Evolutionary conservation across 768 basidiomycete genomes (phyloP).

Genomic region (Lactifluus subvellereus): DNA sequence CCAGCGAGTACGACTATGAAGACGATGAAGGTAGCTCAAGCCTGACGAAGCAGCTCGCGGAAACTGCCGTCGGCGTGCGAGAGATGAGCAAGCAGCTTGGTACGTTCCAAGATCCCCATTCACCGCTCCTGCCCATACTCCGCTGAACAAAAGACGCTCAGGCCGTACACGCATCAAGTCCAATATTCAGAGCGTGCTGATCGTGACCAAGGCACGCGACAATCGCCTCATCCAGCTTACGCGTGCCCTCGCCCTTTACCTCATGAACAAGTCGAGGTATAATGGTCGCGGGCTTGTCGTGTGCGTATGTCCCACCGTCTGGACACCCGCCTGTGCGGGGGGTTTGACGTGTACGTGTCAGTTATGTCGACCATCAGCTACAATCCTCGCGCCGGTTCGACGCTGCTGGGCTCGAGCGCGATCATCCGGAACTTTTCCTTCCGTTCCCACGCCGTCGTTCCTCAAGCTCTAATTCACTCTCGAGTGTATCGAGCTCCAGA

Average conservation of each 20-base stretch:
- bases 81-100: constrained; percentile 99
- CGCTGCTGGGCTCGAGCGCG: constrained; percentile 77
- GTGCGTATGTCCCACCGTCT: constrained; percentile 38
- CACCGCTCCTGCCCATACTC: not conserved
- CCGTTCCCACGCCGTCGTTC: constrained; percentile 72
- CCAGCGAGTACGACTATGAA: constrained; percentile 50
- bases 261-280: constrained; percentile 80
- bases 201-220: constrained; percentile 97
- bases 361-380: constrained; percentile 93
- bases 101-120: constrained; percentile 32
- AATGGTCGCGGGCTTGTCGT: constrained; percentile 80
- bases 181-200: constrained; percentile 87
- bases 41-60: constrained; percentile 88
- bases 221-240: constrained; percentile 95
- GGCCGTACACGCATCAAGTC: constrained; percentile 89
- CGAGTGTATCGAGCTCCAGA: constrained; percentile 45
- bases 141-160: constrained; percentile 30
- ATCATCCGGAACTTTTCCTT: constrained; percentile 82
- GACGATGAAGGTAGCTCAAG: constrained; percentile 69
- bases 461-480: constrained; percentile 58
- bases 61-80: constrained; percentile 93
- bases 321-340: constrained; percentile 21
- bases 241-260: constrained; percentile 86
- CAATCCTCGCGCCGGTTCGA: constrained; percentile 89
- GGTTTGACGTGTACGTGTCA: constrained; percentile 30